phyloP scores from a whole-genome alignment of 1,139 yeast species.

The Tardiomyces depauwii region DNA sequence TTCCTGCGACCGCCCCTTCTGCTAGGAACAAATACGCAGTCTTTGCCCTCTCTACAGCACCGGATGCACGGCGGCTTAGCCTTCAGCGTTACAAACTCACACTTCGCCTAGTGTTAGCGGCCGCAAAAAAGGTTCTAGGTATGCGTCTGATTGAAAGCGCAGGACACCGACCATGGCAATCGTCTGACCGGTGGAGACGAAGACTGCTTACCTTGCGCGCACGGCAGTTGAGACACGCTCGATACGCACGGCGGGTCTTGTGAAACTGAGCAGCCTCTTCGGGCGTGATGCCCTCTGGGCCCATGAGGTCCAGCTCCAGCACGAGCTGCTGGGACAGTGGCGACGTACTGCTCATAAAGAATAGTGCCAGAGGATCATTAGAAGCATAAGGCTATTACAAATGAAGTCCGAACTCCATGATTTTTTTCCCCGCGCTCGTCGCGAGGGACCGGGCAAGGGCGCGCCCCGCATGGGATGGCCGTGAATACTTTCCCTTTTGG shows the following conservation, averaged over 20 bases:
- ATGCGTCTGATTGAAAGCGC: no score
- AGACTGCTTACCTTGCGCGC: conserved; percentile 3
- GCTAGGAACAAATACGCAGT: conserved; percentile 8
- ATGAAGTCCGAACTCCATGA: not conserved
- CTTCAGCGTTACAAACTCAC: conserved; percentile 1
- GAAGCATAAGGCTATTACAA: not conserved
- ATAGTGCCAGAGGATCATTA: not conserved
- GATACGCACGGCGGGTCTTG: conserved; percentile 5
- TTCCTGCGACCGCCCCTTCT: conserved; percentile 9
- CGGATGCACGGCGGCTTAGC: conserved; percentile 7
- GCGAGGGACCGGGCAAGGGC: no score
- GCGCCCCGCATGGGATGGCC: no score
- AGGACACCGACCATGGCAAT: no score
- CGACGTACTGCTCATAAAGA: not conserved
- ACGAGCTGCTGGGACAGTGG: not conserved
- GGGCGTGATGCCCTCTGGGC: not conserved
- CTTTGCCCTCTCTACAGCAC: conserved; percentile 8
- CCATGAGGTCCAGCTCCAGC: not conserved
- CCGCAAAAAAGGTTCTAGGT: no score
- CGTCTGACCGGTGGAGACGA: no score
- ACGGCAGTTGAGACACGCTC: conserved; percentile 9
- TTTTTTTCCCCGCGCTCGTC: no score
- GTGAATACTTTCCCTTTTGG: no score
- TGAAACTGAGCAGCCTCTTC: not conserved
- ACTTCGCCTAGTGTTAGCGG: conserved; percentile 4